Base-by-base conservation (phyloP, 768 basidiomycete species). In the Thelephora ganbajun region DNA sequence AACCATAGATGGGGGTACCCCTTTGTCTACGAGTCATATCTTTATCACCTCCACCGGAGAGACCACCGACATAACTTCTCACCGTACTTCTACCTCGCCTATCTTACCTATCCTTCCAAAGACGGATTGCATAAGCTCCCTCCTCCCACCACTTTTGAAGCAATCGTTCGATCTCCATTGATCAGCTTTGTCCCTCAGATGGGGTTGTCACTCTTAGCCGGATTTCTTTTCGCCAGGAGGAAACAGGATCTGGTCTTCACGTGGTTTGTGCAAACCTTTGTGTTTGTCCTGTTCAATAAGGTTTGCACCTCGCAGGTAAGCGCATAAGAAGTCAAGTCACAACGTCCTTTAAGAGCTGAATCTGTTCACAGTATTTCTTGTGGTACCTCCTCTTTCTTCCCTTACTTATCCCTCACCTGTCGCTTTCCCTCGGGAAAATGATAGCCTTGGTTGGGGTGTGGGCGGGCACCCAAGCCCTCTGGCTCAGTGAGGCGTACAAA, bases 51-150 rank as follows among this genome's bases (percentile, higher is more conserved):
- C 9, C 77, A 82, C 53, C 78, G 96, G 16, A 78, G 88, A 16
- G 96, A 99, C 64, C 93, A 98, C 57, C 83, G 94, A 48, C 96
- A 98, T 64, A 99, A 99, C 62, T 98, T 99, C 65, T 92, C 93
- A 5, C 88, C 91, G 0, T 96, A 97, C 67, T 98, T 96, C 65
- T 97, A 98, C 61, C 79, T 84, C 33, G 90, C 84, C 35, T 97
- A 98, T 62, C 77, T 98, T 47, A 81, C 80, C 0, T 84, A 92
- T 57, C 83, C 88, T 13, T 56, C 56, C 5, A 50, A 55, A 42
- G 44, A 59, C 16, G 30, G 56, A 11, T 41, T 58, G 11, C n/a
- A 54, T 6, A 44, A 51, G 26, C 35, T 52, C 2, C 36, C 50
- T 30, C 47, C 48, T 6, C 50, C 65, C 18, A 52, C 67, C 3